These are phyloP conservation scores for Lavandula angustifolia DNA, from an alignment of 257 asterid species.

Conservation along the genomic window DNA sequence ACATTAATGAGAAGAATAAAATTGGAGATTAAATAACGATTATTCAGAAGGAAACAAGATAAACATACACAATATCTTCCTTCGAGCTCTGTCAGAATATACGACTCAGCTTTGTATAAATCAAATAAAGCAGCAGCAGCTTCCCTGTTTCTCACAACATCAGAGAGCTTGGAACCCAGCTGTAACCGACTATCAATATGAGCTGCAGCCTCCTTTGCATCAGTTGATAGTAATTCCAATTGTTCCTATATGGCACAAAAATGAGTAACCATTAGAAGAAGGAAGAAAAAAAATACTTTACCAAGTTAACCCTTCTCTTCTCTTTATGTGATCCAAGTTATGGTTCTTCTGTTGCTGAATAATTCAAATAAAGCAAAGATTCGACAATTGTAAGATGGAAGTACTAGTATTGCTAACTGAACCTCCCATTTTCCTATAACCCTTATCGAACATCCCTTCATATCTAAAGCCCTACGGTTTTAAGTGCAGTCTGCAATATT, in stretches of 20 bases:
- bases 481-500: background rate
- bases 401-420: background rate
- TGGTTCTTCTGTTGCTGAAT: slow-evolving; percentile 8
- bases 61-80: slow-evolving; percentile 82
- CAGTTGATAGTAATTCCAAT: slow-evolving; percentile 56
- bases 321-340: background rate
- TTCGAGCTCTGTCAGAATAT: slow-evolving; percentile 71
- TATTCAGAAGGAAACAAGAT: slow-evolving; percentile 15
- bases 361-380: slow-evolving; percentile 17
- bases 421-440: slow-evolving; percentile 11
- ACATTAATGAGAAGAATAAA: slow-evolving; percentile 1
- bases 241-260: slow-evolving; percentile 49
- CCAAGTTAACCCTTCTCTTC: background rate
- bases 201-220: slow-evolving; percentile 87
- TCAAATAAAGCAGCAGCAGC: slow-evolving; percentile 69
- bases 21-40: background rate
- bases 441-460: background rate
- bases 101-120: slow-evolving; percentile 72
- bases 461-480: slow-evolving; percentile 1
- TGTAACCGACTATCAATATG: slow-evolving; percentile 62
- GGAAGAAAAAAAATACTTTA: background rate
- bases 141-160: slow-evolving; percentile 64
- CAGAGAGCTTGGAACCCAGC: slow-evolving; percentile 82
- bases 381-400: slow-evolving; percentile 15
- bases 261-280: slow-evolving; percentile 3